Conservation (phyloP, 371 early-diverging fungal species). For the Mucor racemosus region DNA sequence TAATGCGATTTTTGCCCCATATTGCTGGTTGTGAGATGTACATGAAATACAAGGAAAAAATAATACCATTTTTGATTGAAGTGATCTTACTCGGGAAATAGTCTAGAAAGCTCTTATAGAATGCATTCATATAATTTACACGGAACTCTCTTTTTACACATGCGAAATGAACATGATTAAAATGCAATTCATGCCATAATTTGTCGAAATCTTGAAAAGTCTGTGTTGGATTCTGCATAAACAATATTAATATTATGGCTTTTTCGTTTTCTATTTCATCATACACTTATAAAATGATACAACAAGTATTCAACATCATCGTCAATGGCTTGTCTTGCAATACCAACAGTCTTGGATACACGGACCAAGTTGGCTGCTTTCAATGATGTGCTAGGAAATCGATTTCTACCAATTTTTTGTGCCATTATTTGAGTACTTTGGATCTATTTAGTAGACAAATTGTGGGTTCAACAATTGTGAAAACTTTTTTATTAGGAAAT, state of each 20-base stretch:
- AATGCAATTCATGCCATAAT: slow-evolving; percentile 28
- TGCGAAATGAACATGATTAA: slow-evolving; percentile 28
- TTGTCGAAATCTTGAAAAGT: slow-evolving; percentile 22
- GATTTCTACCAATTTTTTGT: background rate
- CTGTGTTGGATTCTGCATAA: slow-evolving; percentile 17
- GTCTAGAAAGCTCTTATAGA: slow-evolving; percentile 21
- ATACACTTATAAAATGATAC: slow-evolving; percentile 27
- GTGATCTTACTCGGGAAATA: slow-evolving; percentile 10
- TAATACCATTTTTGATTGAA: slow-evolving; percentile 1
- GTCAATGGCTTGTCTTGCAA: slow-evolving; percentile 20
- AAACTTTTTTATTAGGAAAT: slow-evolving; percentile 4
- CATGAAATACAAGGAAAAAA: slow-evolving; percentile 29
- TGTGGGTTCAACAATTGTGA: slow-evolving; percentile 11
- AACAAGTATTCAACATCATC: slow-evolving; percentile 27
- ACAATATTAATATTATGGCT: background rate
- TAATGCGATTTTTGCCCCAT: slow-evolving; percentile 28
- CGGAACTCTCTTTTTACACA: slow-evolving; percentile 22
- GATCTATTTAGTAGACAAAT: background rate
- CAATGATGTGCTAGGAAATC: slow-evolving; percentile 15
- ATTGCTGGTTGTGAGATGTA: slow-evolving; percentile 26
- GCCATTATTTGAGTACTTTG: background rate
- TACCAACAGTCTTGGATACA: slow-evolving; percentile 18
- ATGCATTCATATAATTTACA: slow-evolving; percentile 17
- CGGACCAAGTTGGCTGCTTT: slow-evolving; percentile 17
- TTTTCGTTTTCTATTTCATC: background rate